Evolutionary conservation across 2,329 filamentous ascomycete genomes (phyloP), one percentile per base, ranked within the genome.

Genomic region (Hypoxylon sp.): DNA sequence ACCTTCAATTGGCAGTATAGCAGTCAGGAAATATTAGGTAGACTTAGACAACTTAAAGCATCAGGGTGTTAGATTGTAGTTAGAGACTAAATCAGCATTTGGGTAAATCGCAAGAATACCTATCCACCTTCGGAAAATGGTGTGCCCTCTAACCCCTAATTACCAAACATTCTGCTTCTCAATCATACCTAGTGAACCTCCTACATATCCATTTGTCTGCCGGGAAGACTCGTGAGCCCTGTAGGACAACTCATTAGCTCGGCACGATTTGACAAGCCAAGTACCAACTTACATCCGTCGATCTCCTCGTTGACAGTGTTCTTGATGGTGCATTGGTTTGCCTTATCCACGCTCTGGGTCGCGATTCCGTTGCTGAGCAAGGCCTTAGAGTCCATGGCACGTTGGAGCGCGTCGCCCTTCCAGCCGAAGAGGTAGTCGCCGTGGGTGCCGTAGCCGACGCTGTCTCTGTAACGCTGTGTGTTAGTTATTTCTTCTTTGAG

Each of bases 331-430:
- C 75, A 76, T 53, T 70, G 57, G 61, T 73, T 74, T 6, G 70
- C 69, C 62, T 72, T 59, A 30, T 69, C 75, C 3, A 73, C 68
- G 52, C 53, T 74, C 67, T 76, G 75, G n/a, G 63, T 70, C 34
- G 72, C 64, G 55, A 76, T 70, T 25, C 69, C 69, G 50, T 70
- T 70, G 68, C 73, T 74, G 47, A 78, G 75, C 55, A 78, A 72
- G 72, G 78, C 76, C 48, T 61, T 65, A 51, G 77, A 78, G 65
- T 81, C 78, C 76, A 80, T 78, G 8, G 79, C 78, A 27, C 76
- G 75, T 68, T 81, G 78, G 34, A 81, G 77, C 14, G 77, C 76
- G 63, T 81, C 76, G 48, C 70, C 71, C 63, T 71, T 72, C 70
- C 70, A 64, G 43, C 67, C 67, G 57, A 69, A 69, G n/a, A 70